Evolutionary conservation across 2,329 filamentous ascomycete genomes (phyloP).

Genomic region (Fonsecaea monophora): DNA sequence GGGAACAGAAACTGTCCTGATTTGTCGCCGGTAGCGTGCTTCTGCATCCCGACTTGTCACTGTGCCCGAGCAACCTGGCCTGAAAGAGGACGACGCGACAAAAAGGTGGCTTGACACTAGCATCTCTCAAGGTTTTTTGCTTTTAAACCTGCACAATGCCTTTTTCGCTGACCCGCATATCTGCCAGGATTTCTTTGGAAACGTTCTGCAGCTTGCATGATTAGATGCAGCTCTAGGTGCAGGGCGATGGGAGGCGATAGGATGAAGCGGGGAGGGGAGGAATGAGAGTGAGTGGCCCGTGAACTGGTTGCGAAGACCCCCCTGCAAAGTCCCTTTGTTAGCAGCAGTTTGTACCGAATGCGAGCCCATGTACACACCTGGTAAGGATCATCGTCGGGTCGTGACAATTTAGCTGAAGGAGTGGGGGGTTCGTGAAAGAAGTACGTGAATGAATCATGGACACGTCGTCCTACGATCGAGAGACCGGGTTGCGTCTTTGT

Average conservation of each 20-base stretch:
- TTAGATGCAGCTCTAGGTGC: constrained; percentile 3
- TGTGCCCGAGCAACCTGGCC: background rate
- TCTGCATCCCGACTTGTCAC: background rate
- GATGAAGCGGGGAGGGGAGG: background rate
- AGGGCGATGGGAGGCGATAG: background rate
- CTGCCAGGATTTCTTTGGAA: background rate
- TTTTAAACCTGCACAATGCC: background rate
- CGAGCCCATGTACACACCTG: background rate
- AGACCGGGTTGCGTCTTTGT: background rate
- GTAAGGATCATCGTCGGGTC: background rate
- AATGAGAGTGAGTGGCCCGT: background rate
- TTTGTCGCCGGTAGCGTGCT: background rate
- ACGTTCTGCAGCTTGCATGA: background rate
- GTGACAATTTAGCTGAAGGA: background rate
- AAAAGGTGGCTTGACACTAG: constrained; percentile 1
- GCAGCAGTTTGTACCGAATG: background rate
- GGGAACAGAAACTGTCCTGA: background rate
- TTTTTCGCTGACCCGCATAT: background rate
- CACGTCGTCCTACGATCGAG: background rate
- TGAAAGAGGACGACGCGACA: background rate
- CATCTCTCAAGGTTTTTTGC: background rate
- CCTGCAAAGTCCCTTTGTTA: background rate
- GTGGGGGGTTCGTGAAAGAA: background rate
- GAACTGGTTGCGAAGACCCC: background rate
- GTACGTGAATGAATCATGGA: background rate